These are phyloP conservation scores for Gracilaria vermiculophylla DNA, from an alignment of 23 red algal species.

Conservation along the genomic window DNA sequence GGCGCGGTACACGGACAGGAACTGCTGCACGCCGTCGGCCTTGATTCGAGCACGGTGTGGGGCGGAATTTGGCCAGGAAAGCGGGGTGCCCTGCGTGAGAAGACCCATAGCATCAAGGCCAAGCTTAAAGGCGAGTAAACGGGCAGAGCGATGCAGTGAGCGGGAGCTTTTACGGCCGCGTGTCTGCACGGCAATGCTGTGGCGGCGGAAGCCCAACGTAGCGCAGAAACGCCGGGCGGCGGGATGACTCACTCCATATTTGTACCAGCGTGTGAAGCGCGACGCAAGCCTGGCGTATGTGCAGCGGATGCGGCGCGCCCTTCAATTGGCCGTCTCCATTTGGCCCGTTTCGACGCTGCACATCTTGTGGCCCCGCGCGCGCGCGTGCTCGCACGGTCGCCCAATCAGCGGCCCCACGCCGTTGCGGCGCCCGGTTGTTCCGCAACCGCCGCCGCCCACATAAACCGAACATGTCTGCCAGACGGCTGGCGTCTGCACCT, in stretches of 20 bases:
- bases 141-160: neutral
- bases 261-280: neutral
- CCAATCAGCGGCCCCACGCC: slow-evolving; percentile 1
- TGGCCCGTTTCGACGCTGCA: neutral
- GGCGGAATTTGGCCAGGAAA: slow-evolving; percentile 67
- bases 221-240: too few relatives aligned
- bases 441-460: too few relatives aligned
- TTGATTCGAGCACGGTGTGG: slow-evolving; percentile 64
- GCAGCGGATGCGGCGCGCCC: neutral
- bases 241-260: too few relatives aligned
- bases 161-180: neutral
- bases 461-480: too few relatives aligned
- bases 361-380: neutral
- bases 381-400: neutral
- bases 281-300: neutral
- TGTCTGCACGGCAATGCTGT: too few relatives aligned
- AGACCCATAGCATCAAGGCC: slow-evolving; percentile 26
- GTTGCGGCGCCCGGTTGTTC: too few relatives aligned
- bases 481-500: too few relatives aligned
- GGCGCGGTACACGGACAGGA: slow-evolving; percentile 72
- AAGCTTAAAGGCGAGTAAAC: neutral
- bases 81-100: slow-evolving; percentile 64
- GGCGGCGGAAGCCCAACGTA: too few relatives aligned
- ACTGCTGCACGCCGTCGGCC: slow-evolving; percentile 82
- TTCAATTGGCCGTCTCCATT: neutral